Conservation (phyloP, 1,284 basidiomycete species). For the Coniophora puteana region DNA sequence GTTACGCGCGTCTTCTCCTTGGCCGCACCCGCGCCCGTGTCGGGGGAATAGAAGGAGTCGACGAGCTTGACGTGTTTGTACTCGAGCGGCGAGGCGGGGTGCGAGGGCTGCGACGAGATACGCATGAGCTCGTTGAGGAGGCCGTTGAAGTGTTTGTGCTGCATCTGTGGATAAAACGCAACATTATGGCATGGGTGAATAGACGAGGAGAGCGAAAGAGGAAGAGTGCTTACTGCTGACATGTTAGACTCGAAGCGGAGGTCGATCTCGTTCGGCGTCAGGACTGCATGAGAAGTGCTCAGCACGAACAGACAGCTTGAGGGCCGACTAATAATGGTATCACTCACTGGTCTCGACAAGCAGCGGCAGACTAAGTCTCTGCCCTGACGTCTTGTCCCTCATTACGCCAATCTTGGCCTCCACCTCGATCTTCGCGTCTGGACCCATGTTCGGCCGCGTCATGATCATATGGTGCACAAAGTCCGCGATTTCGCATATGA, state of each 20-base stretch:
- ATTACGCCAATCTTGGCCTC: constrained; percentile 93
- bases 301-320: background rate
- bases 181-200: constrained; percentile 12
- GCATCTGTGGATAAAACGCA: constrained; percentile 45
- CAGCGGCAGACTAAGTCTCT: constrained; percentile 70
- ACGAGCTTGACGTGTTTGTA: constrained; percentile 80
- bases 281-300: constrained; percentile 35
- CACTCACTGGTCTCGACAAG: constrained; percentile 85
- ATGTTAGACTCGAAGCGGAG: constrained; percentile 89
- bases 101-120: constrained; percentile 38
- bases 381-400: constrained; percentile 53
- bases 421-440: constrained; percentile 63
- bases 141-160: constrained; percentile 84
- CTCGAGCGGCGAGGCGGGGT: constrained; percentile 56
- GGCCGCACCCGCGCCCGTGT: constrained; percentile 40
- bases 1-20: constrained; percentile 82
- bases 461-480: constrained; percentile 77
- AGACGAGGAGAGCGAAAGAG: too few species aligned
- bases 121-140: constrained; percentile 79
- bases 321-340: background rate
- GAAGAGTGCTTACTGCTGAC: constrained; percentile 61
- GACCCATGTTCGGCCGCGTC: constrained; percentile 45
- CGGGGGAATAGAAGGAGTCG: constrained; percentile 76
- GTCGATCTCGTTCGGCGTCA: constrained; percentile 51
- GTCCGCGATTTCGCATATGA: constrained; percentile 88